Conservation (phyloP, 73 alveolate species). For the Tetrahymena borealis region DNA sequence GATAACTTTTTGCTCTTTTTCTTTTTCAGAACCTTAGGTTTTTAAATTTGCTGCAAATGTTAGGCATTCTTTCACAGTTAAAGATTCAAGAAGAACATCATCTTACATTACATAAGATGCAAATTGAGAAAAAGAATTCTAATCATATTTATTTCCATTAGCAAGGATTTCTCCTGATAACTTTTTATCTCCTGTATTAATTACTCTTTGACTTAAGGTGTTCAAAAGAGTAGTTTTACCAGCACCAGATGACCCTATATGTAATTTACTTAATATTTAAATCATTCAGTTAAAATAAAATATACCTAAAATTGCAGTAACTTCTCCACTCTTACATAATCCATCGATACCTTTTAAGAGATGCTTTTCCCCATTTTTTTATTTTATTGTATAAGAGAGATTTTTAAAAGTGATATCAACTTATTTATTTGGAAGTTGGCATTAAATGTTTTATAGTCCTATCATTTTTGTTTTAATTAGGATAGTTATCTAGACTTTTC, state of each 20-base stretch:
- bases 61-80: conserved; percentile 77
- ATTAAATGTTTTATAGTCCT: too few species aligned
- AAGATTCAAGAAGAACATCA: conserved; percentile 70
- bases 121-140: conserved; percentile 50
- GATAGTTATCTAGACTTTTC: too few species aligned
- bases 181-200: conserved; percentile 29
- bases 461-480: too few species aligned
- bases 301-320: conserved; percentile 68
- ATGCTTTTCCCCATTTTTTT: not conserved
- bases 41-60: conserved; percentile 80
- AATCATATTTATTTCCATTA: conserved; percentile 60
- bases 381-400: not conserved
- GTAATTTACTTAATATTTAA: conserved; percentile 67
- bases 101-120: conserved; percentile 86
- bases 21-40: conserved; percentile 43
- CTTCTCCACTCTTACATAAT: conserved; percentile 66
- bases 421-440: not conserved
- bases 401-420: conserved; percentile 23
- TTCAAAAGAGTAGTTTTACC: conserved; percentile 92
- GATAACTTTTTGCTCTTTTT: conserved; percentile 50
- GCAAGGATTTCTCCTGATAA: conserved; percentile 71
- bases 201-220: conserved; percentile 65
- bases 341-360: conserved; percentile 45
- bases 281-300: conserved; percentile 58
- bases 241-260: conserved; percentile 92